Evolutionary conservation across 148 eudicot species (phyloP), one percentile per base, ranked within the genome.

Genomic region (Vaccinium vitisidaea): DNA sequence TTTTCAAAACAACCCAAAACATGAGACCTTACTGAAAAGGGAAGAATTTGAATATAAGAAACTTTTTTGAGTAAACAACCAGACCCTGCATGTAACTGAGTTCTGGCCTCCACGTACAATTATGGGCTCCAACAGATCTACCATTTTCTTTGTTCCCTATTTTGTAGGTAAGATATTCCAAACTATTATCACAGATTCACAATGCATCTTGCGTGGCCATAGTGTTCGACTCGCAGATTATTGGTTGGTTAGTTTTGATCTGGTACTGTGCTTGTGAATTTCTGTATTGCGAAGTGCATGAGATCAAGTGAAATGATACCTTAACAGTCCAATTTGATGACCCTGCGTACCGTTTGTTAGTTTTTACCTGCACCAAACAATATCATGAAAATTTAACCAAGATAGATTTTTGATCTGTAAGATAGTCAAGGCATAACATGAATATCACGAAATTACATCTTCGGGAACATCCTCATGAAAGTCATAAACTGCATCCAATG

Each of bases 401-500:
- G 21, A 32, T 25, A 13, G 61, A 23, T 39, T 56, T 32, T 32
- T 23, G 8, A 56, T 3, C 30, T 61, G 2, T 32, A 73, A 1
- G 54, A 50, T 79, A 14, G n/a, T 43, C 73, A 77, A 54, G 10
- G 63, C 54, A 53, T 7, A 25, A 18, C 65, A 36, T 27, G 16
- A 36, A n/a, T 19, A 21, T 11, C n/a, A 11, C 5, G n/a, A 46
- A 54, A 90, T 88, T 94, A 97, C 99, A 90, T 95, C 98, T 88
- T 97, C 99, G 36, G 98, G 99, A 83, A 97, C 98, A 93, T 97
- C 99, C 88, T 97, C 99, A 55, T 90, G 96, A 81, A 75, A 86
- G 84, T 97, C 99, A 89, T 75, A 97, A 85, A 97, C 95, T 69
- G 99, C 99, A 91, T 97, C 99, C 56, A 97, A 83, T n/a, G 98